Conservation (phyloP, 495 filamentous ascomycete species). For the Penicillium bialowiezense region DNA sequence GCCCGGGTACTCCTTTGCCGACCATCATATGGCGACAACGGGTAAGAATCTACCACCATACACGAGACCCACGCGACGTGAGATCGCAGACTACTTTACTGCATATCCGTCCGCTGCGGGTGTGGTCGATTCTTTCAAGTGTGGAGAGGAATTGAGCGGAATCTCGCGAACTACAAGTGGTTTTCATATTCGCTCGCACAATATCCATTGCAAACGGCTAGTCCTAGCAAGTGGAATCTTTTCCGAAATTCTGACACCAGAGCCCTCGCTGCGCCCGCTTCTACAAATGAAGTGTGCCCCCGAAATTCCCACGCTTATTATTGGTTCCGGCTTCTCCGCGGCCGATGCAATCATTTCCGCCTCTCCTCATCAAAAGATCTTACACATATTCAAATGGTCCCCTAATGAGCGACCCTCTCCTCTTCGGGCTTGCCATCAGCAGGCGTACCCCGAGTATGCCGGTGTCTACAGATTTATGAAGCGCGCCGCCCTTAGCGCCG, state of each 20-base stretch:
- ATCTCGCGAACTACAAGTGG: conserved; percentile 47
- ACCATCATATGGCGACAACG: conserved; percentile 45
- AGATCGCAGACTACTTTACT: conserved; percentile 58
- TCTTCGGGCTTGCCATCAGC: conserved; percentile 58
- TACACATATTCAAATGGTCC: conserved; percentile 64
- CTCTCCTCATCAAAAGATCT: conserved; percentile 46
- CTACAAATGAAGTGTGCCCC: conserved; percentile 22
- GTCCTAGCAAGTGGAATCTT: conserved; percentile 66
- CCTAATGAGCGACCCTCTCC: conserved; percentile 56
- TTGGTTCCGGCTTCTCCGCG: conserved; percentile 65
- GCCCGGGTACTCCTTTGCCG: conserved; percentile 59
- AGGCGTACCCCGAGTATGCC: conserved; percentile 67
- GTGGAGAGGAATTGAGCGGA: conserved; percentile 36
- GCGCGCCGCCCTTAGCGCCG: conserved; percentile 37
- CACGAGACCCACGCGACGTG: conserved; percentile 54
- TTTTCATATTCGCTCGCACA: conserved; percentile 52
- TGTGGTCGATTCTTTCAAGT: conserved; percentile 52
- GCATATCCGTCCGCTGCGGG: conserved; percentile 53
- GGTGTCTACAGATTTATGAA: conserved; percentile 65
- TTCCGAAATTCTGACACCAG: conserved; percentile 52
- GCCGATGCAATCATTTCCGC: conserved; percentile 62
- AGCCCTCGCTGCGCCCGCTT: conserved; percentile 45
- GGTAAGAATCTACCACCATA: conserved; percentile 49
- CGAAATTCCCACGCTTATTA: conserved; percentile 46
- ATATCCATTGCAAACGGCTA: conserved; percentile 56